phyloP scores from a whole-genome alignment of 2,329 filamentous ascomycete genomes.

The Penicillium occitanis region DNA sequence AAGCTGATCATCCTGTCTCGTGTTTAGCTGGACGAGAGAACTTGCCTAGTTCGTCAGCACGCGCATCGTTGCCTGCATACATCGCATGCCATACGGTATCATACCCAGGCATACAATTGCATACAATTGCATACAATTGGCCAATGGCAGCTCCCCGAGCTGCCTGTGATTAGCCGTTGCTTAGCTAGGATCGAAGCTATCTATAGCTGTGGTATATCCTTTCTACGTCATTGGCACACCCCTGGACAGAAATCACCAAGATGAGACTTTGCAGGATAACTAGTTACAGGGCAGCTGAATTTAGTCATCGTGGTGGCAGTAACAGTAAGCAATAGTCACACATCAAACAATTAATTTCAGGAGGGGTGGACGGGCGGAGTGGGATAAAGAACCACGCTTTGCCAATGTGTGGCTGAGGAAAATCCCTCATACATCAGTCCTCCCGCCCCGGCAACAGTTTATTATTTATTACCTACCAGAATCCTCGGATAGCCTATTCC shows the following conservation, averaged over 20 bases:
- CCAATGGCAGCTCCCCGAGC: not conserved
- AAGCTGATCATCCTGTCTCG: not conserved
- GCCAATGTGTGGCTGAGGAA: conserved; percentile 23
- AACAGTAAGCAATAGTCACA: not conserved
- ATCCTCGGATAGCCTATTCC: not conserved
- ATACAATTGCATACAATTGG: not conserved
- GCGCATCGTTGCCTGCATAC: not conserved
- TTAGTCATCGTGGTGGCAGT: not conserved
- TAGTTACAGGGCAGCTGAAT: not conserved
- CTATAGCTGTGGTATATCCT: not conserved
- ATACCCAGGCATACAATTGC: not conserved
- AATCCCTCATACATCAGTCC: conserved; percentile 23
- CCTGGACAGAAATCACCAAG: not conserved
- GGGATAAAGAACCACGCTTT: not conserved
- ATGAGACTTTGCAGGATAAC: not conserved
- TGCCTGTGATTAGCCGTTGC: not conserved
- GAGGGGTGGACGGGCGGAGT: not conserved
- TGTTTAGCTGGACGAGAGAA: not conserved
- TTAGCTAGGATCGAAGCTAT: not conserved
- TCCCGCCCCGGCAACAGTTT: not conserved
- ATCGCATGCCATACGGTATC: not conserved
- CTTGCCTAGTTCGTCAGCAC: not conserved
- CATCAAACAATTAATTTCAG: not conserved
- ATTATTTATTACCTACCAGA: not conserved
- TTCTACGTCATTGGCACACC: conserved; percentile 2